These are phyloP conservation scores for Poronia punctata DNA, from an alignment of 495 filamentous ascomycete species.

Conservation along the genomic window DNA sequence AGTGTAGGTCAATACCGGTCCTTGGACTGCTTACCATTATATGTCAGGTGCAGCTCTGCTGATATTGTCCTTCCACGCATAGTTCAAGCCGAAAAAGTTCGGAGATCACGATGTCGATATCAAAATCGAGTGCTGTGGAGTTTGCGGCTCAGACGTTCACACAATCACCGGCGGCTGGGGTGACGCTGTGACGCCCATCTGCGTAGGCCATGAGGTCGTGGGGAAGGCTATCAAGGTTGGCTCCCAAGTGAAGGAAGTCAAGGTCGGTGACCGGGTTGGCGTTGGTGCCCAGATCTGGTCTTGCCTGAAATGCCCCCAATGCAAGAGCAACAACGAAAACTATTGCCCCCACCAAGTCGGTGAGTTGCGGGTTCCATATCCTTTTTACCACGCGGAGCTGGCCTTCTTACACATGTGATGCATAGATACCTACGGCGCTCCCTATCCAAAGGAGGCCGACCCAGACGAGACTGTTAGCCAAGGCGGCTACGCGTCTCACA, in stretches of 20 bases:
- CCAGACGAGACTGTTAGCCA: constrained; percentile 23
- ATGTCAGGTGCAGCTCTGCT: not conserved
- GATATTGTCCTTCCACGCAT: constrained; percentile 3
- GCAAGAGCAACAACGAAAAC: constrained; percentile 57
- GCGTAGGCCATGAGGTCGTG: constrained; percentile 71
- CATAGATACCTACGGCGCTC: constrained; percentile 52
- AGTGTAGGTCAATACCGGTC: constrained; percentile 39
- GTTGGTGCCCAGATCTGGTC: constrained; percentile 72
- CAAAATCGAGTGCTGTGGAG: constrained; percentile 65
- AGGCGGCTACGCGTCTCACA: constrained; percentile 43
- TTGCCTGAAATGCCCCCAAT: constrained; percentile 51
- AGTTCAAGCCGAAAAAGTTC: constrained; percentile 76
- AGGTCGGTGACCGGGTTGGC: constrained; percentile 70
- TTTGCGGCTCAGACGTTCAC: constrained; percentile 75
- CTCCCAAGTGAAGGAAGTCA: constrained; percentile 50
- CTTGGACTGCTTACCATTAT: not conserved
- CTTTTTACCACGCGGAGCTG: not conserved
- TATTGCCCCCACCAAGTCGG: constrained; percentile 62
- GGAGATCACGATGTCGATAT: constrained; percentile 70
- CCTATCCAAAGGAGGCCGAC: constrained; percentile 44
- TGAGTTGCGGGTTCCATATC: constrained; percentile 10
- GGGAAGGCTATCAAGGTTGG: constrained; percentile 68
- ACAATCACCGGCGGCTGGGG: constrained; percentile 75
- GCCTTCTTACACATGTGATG: not conserved
- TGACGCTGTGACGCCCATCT: constrained; percentile 55